These are phyloP conservation scores for Metarhizium sp. DNA, from an alignment of 2,329 filamentous ascomycete genomes.

Conservation along the genomic window DNA sequence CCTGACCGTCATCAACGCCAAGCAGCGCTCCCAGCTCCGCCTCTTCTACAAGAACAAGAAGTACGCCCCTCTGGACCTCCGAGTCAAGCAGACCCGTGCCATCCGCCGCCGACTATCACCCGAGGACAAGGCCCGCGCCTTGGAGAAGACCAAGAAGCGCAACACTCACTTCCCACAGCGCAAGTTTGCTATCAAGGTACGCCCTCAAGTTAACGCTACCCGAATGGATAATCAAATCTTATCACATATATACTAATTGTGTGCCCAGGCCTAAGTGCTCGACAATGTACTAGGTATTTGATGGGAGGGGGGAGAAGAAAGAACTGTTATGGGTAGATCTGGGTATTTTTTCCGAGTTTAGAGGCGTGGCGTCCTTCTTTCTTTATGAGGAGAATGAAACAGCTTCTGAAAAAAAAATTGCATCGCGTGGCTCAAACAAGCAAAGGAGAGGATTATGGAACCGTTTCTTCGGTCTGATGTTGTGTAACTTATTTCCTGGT, in stretches of 20 bases:
- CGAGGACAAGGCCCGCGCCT: conserved; percentile 74
- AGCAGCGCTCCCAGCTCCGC: conserved; percentile 95
- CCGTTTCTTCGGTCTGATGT: conserved; percentile 24
- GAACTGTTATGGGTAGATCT: conserved; percentile 3
- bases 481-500: conserved; percentile 25
- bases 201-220: background rate
- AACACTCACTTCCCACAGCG: conserved; percentile 92
- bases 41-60: conserved; percentile 99
- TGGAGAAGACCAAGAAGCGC: conserved; percentile 97
- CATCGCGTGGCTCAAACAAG: conserved; percentile 28
- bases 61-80: conserved; percentile 96
- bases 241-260: background rate
- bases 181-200: conserved; percentile 98
- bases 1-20: conserved; percentile 99
- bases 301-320: conserved; percentile 4
- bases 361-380: conserved; percentile 29
- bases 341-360: conserved; percentile 10
- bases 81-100: conserved; percentile 95
- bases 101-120: conserved; percentile 92
- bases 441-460: conserved; percentile 8
- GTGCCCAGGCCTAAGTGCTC: conserved; percentile 8
- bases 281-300: conserved; percentile 1
- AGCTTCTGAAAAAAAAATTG: conserved; percentile 19
- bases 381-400: conserved; percentile 14
- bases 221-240: background rate